Evolutionary conservation across 2,329 filamentous ascomycete genomes (phyloP).

Genomic region (Xylariaceae sp.): DNA sequence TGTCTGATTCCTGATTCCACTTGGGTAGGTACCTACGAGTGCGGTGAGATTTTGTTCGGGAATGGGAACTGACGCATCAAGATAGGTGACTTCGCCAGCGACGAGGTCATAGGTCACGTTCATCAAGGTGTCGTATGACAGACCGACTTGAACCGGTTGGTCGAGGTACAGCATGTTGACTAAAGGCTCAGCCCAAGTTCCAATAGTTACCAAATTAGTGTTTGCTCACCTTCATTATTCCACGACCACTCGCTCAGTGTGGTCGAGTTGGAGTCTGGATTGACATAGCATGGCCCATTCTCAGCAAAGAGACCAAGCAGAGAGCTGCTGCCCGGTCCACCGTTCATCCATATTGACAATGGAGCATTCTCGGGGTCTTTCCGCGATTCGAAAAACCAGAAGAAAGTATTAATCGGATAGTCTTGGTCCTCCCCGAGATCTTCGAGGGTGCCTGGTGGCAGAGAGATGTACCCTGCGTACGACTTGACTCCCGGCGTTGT

Average conservation of each 20-base stretch:
- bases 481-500: constrained; percentile 53
- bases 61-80: constrained; percentile 32
- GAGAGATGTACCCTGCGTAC: constrained; percentile 56
- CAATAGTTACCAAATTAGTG: neutral
- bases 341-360: constrained; percentile 55
- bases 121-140: constrained; percentile 56
- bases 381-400: constrained; percentile 33
- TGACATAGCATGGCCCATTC: constrained; percentile 44
- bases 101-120: constrained; percentile 49
- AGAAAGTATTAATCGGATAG: constrained; percentile 43
- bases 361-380: constrained; percentile 27
- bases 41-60: constrained; percentile 34
- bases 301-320: constrained; percentile 47
- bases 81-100: constrained; percentile 22
- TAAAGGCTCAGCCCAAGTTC: neutral
- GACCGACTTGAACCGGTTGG: constrained; percentile 57
- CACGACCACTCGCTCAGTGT: constrained; percentile 53
- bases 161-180: constrained; percentile 52
- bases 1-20: constrained; percentile 39
- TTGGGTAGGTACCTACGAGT: constrained; percentile 51
- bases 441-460: constrained; percentile 39
- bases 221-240: constrained; percentile 38
- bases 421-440: constrained; percentile 40
- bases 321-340: constrained; percentile 54
- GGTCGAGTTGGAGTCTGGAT: constrained; percentile 42